Base-by-base conservation (phyloP, 2,329 filamentous ascomycete species). In the Alternaria triticimaculans region DNA sequence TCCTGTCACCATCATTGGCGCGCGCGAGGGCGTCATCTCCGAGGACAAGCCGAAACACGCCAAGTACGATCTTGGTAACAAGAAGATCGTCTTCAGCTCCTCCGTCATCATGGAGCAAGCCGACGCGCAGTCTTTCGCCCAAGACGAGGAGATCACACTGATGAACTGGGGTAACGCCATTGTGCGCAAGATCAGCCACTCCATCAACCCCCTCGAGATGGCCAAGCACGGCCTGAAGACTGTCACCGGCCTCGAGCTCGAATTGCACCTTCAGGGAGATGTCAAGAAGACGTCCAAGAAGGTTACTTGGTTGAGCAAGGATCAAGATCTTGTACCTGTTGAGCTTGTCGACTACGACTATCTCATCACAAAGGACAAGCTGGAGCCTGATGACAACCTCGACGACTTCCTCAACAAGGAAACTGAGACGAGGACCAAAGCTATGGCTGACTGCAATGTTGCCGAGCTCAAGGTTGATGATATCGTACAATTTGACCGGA, bases 251-350 rank as follows among this genome's bases (percentile, higher is more conserved):
- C 85, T 97, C 43, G 91, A 92, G 62, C 85, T 96, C 58, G 93
- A 97, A 82, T 88, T 97, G n/a, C 91, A 98, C 81, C 88, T 97
- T 54, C 89, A 92, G 73, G 94, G 95, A 60, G 95, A 98, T 79
- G 92, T 98, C 80, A 97, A 97, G 86, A 91, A 92, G 77, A 98
- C 95, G 0, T 90, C 93, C 76, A 97, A 97, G 88, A 98, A 98
- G 86, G 89, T 98, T 41, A 97, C 94, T 1, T 98, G 95, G 95
- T 84, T 98, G 51, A 90, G 93, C 2, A 87, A 87, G 1, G 88
- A 92, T 70, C 92, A 95, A 82, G 87, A 91, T 62, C 87, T 97
- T 0, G 86, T 97, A 14, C 89, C 90, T 8, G 90, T 96, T 21
- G 92, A 97, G 81, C 87, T 97, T 11, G 95, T 94, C 82, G 94